These are phyloP conservation scores for Psilocybe azurescens DNA, from an alignment of 768 basidiomycete species.

Conservation along the genomic window DNA sequence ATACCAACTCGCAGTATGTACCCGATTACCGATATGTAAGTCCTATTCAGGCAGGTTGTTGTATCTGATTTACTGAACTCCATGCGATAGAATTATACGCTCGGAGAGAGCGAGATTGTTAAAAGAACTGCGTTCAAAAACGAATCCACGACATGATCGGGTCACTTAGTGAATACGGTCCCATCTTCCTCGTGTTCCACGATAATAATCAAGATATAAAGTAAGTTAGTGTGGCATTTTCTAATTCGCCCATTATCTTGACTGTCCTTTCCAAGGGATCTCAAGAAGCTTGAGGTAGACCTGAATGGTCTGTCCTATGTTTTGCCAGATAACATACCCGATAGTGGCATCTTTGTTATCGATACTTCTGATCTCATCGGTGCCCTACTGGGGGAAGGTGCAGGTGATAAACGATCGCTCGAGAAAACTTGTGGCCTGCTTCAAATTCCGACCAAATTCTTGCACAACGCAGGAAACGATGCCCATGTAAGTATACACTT, in stretches of 20 bases:
- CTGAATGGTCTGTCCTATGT: slow-evolving; percentile 55
- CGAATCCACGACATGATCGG: slow-evolving; percentile 54
- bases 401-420: slow-evolving; percentile 57
- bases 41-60: not conserved
- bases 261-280: slow-evolving; percentile 46
- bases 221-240: slow-evolving; percentile 37
- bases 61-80: not conserved
- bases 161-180: slow-evolving; percentile 47
- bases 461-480: slow-evolving; percentile 91
- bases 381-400: slow-evolving; percentile 68
- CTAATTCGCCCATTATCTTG: not conserved
- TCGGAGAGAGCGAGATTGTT: slow-evolving; percentile 65
- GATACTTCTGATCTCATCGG: slow-evolving; percentile 80
- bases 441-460: slow-evolving; percentile 53
- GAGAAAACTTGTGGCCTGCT: slow-evolving; percentile 69
- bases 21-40: slow-evolving; percentile 63
- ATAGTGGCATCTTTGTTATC: slow-evolving; percentile 63
- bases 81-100: slow-evolving; percentile 60
- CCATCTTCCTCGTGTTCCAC: slow-evolving; percentile 83
- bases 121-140: slow-evolving; percentile 54
- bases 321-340: slow-evolving; percentile 61
- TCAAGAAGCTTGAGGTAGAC: slow-evolving; percentile 60
- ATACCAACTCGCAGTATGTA: slow-evolving; percentile 68
- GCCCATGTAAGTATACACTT: slow-evolving; percentile 61
- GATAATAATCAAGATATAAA: slow-evolving; percentile 80